Conservation (phyloP, 768 basidiomycete genomes). For the Collybiopsis luxurians region DNA sequence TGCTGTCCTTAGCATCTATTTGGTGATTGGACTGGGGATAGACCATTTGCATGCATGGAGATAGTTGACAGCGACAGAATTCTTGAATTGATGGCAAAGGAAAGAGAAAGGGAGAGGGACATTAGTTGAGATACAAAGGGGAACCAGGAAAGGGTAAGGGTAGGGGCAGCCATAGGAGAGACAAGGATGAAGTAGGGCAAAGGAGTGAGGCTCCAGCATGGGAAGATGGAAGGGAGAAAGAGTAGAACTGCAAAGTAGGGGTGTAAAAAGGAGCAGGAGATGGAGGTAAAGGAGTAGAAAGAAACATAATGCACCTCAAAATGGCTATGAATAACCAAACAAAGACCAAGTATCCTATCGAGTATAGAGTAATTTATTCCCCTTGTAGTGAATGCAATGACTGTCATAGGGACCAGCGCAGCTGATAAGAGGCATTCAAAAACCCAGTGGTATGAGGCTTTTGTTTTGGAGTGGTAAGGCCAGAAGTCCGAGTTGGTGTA, state of each 20-base stretch:
- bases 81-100: slow-evolving; percentile 55
- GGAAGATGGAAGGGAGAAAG: too few relatives aligned
- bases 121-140: too few relatives aligned
- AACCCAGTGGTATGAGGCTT: slow-evolving; percentile 90
- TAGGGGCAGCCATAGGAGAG: too few relatives aligned
- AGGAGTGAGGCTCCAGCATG: too few relatives aligned
- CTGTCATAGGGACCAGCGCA: slow-evolving; percentile 83
- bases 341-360: slow-evolving; percentile 86
- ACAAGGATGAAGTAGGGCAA: too few relatives aligned
- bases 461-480: slow-evolving; percentile 73
- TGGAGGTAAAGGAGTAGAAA: too few relatives aligned
- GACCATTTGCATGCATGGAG: slow-evolving; percentile 93
- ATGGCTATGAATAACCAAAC: slow-evolving; percentile 91
- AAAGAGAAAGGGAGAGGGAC: too few relatives aligned
- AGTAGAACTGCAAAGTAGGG: too few relatives aligned
- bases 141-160: too few relatives aligned
- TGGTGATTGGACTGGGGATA: slow-evolving; percentile 59
- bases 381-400: slow-evolving; percentile 79
- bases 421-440: slow-evolving; percentile 94
- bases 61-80: slow-evolving; percentile 80
- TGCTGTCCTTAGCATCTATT: slow-evolving; percentile 75
- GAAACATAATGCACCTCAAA: slow-evolving; percentile 90
- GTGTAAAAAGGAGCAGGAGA: too few relatives aligned
- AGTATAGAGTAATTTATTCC: slow-evolving; percentile 77
- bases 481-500: slow-evolving; percentile 72